A percentile compares a stretch with the other conserved stretches of the same genome.
These are phyloP conservation scores for Podospora anserina DNA, from an alignment of 495 filamentous ascomycete species.

Conservation along the genomic window DNA sequence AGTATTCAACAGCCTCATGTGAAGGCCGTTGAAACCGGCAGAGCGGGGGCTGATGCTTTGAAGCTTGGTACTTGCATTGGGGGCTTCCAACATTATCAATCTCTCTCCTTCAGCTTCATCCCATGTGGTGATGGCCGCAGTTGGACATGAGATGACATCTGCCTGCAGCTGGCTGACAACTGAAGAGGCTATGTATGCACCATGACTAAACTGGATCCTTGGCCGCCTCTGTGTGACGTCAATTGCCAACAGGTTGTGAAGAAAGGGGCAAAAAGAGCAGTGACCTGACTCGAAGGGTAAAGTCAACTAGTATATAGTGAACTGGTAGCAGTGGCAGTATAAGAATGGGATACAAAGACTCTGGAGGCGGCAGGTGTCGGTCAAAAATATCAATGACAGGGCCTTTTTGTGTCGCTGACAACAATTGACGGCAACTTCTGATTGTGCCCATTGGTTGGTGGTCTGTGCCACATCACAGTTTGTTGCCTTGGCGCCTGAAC, in stretches of 20 bases:
- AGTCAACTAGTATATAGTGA: not conserved
- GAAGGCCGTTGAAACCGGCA: too few species aligned
- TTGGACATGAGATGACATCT: not conserved
- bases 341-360: not conserved
- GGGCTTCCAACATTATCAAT: too few species aligned
- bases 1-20: too few species aligned
- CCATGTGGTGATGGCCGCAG: not conserved
- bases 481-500: slow-evolving; percentile 34
- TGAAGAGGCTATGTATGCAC: not conserved
- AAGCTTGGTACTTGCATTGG: too few species aligned
- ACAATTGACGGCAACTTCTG: not conserved
- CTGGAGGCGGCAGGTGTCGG: not conserved
- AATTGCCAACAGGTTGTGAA: not conserved
- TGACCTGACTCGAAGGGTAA: not conserved
- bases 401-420: not conserved
- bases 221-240: not conserved
- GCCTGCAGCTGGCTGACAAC: not conserved
- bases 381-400: not conserved
- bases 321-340: not conserved
- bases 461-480: not conserved
- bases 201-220: not conserved
- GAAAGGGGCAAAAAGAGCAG: not conserved
- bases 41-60: too few species aligned
- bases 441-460: not conserved
- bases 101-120: not conserved